phyloP scores from a whole-genome alignment of 352 stramenopile species.

The Phytophthora cactorum region DNA sequence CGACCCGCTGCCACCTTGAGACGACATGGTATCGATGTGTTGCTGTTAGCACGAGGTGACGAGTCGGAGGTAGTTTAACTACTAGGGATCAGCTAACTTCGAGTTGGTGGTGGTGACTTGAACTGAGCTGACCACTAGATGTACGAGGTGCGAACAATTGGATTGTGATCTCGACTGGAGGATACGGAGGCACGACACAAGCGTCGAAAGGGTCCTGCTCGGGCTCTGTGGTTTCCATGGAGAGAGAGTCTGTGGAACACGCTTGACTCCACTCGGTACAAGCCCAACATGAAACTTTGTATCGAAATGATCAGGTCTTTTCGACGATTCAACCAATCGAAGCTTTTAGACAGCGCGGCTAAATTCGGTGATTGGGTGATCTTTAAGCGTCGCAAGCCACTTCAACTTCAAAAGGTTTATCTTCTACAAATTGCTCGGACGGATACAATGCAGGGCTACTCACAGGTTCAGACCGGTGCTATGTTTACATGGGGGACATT shows the following conservation, averaged over 20 bases:
- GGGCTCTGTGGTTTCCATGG: background rate
- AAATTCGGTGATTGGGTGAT: conserved; percentile 30
- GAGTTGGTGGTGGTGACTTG: conserved; percentile 7
- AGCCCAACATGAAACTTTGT: background rate
- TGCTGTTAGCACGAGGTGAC: conserved; percentile 15
- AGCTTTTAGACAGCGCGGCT: background rate
- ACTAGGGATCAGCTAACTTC: conserved; percentile 18
- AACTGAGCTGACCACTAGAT: conserved; percentile 12
- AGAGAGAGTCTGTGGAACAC: conserved; percentile 9
- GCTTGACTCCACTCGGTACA: background rate
- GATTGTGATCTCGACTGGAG: conserved; percentile 29
- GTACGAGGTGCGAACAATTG: conserved; percentile 21
- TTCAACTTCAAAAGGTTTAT: conserved; percentile 26
- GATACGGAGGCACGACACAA: conserved; percentile 6
- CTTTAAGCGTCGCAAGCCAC: conserved; percentile 21
- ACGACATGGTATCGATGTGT: conserved; percentile 26
- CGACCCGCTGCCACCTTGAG: conserved; percentile 18
- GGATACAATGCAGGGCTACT: conserved; percentile 22
- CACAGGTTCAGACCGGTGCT: conserved; percentile 26
- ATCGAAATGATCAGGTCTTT: conserved; percentile 5
- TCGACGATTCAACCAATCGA: conserved; percentile 2
- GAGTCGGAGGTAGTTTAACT: conserved; percentile 7
- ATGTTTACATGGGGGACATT: background rate
- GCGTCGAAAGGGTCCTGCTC: conserved; percentile 2
- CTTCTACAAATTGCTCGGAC: conserved; percentile 24